Evolutionary conservation across 352 stramenopile species (phyloP).

Genomic region (Phytopythium ostracodes): DNA sequence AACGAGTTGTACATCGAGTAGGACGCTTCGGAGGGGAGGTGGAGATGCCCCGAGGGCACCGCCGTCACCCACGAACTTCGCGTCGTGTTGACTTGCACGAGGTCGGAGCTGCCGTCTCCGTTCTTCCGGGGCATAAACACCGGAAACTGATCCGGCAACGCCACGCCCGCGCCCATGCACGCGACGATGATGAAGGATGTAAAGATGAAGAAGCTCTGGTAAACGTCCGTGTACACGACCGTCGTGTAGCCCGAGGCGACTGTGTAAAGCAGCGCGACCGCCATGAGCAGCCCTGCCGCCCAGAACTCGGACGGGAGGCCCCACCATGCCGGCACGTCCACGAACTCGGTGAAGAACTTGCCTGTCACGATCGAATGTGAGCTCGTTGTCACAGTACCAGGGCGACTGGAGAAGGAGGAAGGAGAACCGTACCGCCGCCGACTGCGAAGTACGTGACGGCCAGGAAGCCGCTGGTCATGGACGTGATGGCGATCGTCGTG

Average conservation of each 20-base stretch:
- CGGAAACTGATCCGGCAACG: slow-evolving; percentile 46
- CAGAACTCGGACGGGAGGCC: slow-evolving; percentile 67
- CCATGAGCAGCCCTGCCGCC: slow-evolving; percentile 62
- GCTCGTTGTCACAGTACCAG: background rate
- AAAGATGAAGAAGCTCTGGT: slow-evolving; percentile 83
- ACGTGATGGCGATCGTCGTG: slow-evolving; percentile 69
- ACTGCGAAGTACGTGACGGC: slow-evolving; percentile 77
- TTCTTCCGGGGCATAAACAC: slow-evolving; percentile 54
- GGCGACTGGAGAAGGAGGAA: background rate
- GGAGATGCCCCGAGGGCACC: slow-evolving; percentile 26
- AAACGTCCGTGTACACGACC: slow-evolving; percentile 80
- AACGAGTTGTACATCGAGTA: slow-evolving; percentile 83
- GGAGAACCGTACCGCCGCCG: slow-evolving; percentile 30
- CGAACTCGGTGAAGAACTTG: slow-evolving; percentile 81
- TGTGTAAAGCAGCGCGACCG: slow-evolving; percentile 64
- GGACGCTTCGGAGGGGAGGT: slow-evolving; percentile 36
- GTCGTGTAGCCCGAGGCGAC: slow-evolving; percentile 68
- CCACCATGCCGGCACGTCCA: slow-evolving; percentile 49
- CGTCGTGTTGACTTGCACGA: slow-evolving; percentile 51
- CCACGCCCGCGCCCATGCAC: slow-evolving; percentile 48
- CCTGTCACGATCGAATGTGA: slow-evolving; percentile 16
- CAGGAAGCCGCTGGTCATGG: slow-evolving; percentile 55
- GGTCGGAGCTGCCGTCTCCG: slow-evolving; percentile 18
- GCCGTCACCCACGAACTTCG: slow-evolving; percentile 44
- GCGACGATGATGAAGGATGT: slow-evolving; percentile 64